These are phyloP conservation scores for Fallopia convolvulus DNA, from an alignment of 148 eudicot genomes.

Conservation along the genomic window DNA sequence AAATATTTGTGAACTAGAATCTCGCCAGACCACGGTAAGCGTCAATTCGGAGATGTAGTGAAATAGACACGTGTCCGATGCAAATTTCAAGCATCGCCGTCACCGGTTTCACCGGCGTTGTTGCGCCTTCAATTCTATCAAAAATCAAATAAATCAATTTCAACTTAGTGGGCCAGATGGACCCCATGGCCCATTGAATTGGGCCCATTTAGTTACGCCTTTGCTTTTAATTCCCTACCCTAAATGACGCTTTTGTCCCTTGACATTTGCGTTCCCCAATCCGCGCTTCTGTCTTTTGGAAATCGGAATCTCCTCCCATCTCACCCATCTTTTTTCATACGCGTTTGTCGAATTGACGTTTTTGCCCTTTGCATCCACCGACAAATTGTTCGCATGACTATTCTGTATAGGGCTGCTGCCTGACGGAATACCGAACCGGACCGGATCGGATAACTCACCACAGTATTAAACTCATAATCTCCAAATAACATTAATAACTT, in stretches of 20 bases:
- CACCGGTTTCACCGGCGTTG: not conserved
- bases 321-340: not conserved
- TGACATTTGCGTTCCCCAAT: not conserved
- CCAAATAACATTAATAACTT: too few species aligned
- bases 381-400: not conserved
- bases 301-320: not conserved
- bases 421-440: too few species aligned
- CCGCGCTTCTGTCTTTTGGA: not conserved
- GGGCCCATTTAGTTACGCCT: not conserved
- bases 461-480: too few species aligned
- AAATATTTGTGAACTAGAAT: not conserved
- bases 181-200: not conserved
- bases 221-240: not conserved
- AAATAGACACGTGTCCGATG: not conserved
- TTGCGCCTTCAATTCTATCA: not conserved
- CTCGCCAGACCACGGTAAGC: not conserved
- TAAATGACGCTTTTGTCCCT: conserved; percentile 2
- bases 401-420: too few species aligned
- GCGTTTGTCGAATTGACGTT: not conserved
- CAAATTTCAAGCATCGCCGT: not conserved
- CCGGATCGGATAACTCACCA: too few species aligned
- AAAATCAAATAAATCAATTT: not conserved
- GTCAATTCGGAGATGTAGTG: not conserved
- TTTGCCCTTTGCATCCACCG: not conserved
- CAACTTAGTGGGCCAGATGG: not conserved